phyloP scores from a whole-genome alignment of 2,329 filamentous ascomycete species.

The Hypocrella siamensis region DNA sequence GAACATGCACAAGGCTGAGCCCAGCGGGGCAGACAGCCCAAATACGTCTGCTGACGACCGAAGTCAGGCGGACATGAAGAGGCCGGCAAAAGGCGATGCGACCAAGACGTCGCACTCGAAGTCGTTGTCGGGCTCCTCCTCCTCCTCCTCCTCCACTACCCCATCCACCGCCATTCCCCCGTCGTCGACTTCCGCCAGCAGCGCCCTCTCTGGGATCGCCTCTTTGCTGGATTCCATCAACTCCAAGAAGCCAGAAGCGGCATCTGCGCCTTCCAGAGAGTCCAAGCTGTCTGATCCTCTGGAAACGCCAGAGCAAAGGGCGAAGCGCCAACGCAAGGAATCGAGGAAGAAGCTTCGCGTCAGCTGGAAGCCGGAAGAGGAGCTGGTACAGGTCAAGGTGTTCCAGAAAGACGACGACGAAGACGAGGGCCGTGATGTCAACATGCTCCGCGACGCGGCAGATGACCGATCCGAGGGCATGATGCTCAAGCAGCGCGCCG shows the following conservation, averaged over 20 bases:
- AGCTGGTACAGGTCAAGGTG: constrained; percentile 49
- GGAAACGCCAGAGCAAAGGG: constrained; percentile 53
- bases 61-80: constrained; percentile 14
- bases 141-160: no score
- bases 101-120: constrained; percentile 10
- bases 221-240: constrained; percentile 37
- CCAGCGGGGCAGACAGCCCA: constrained; percentile 10
- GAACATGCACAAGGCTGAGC: constrained; percentile 20
- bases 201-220: constrained; percentile 32
- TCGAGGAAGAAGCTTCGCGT: constrained; percentile 55
- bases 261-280: constrained; percentile 35
- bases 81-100: constrained; percentile 14
- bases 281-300: constrained; percentile 28
- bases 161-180: background rate
- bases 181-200: constrained; percentile 4
- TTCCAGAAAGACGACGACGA: constrained; percentile 61
- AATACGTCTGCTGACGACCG: constrained; percentile 16
- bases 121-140: no score
- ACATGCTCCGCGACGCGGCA: constrained; percentile 54
- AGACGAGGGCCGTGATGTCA: constrained; percentile 49
- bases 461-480: constrained; percentile 62
- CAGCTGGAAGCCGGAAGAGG: constrained; percentile 50
- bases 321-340: constrained; percentile 57
- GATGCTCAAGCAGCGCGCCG: constrained; percentile 41
- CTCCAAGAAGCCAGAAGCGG: constrained; percentile 21